These are phyloP conservation scores for Myriosclerotinia duriaeana DNA, from an alignment of 2,329 filamentous ascomycete species.

Conservation along the genomic window DNA sequence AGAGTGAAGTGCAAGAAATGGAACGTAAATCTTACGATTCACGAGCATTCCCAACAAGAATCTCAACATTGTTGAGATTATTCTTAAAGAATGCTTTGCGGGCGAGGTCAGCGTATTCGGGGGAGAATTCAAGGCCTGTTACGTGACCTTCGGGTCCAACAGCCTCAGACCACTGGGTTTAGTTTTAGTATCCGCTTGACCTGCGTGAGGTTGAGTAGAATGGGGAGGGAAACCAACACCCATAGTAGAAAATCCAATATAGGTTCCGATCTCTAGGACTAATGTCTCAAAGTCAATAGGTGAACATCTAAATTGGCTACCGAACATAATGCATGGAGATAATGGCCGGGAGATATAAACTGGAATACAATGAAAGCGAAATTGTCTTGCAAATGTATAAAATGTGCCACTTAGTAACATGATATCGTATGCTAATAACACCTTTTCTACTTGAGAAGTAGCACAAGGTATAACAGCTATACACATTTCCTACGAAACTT, in stretches of 20 bases:
- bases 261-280: constrained; percentile 39
- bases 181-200: not conserved
- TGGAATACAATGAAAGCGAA: too few relatives aligned
- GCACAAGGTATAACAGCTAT: not conserved
- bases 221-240: constrained; percentile 3
- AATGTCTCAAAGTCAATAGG: not conserved
- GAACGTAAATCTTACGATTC: constrained; percentile 44
- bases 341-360: not conserved
- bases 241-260: constrained; percentile 37
- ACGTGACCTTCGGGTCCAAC: constrained; percentile 36
- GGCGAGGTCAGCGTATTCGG: constrained; percentile 47
- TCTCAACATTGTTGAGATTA: constrained; percentile 48
- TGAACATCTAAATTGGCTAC: too few relatives aligned
- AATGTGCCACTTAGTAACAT: not conserved
- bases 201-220: not conserved
- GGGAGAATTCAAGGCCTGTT: constrained; percentile 48
- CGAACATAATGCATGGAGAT: too few relatives aligned
- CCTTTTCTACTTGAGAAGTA: not conserved
- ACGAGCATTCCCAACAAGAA: constrained; percentile 49
- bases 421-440: not conserved
- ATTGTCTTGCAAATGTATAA: too few relatives aligned
- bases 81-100: constrained; percentile 44
- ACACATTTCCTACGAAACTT: not conserved
- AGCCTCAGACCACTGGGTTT: constrained; percentile 30
- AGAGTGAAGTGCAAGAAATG: not conserved